Evolutionary conservation across 306 rosid genomes (phyloP).

Genomic region (Quercus glauca): DNA sequence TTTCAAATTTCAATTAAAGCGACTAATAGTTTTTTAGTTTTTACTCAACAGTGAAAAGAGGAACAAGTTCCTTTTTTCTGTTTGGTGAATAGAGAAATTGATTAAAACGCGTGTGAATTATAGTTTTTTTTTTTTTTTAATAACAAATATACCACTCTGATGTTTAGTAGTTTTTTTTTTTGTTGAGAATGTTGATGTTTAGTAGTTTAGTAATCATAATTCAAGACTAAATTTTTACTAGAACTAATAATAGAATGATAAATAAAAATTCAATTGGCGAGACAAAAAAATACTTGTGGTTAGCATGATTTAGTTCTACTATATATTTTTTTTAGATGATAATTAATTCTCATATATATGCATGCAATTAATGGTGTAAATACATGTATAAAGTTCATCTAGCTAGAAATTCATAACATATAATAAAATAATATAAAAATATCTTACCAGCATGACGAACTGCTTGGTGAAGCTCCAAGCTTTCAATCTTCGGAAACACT

Average conservation of each 20-base stretch:
- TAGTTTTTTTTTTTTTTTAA: not conserved
- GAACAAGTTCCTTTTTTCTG: not conserved
- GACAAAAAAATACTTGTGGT: too few relatives aligned
- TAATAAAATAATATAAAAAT: not conserved
- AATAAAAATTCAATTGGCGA: too few relatives aligned
- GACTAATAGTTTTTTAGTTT: not conserved
- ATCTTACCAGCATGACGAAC: conserved; percentile 88
- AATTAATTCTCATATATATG: not conserved
- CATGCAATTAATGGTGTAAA: not conserved
- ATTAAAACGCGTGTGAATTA: not conserved
- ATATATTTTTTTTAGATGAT: too few relatives aligned
- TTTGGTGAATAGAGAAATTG: not conserved
- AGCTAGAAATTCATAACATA: not conserved
- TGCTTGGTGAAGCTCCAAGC: conserved; percentile 88
- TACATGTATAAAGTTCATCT: not conserved
- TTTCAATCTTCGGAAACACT: conserved; percentile 79
- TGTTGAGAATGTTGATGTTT: too few relatives aligned
- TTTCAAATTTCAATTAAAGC: not conserved
- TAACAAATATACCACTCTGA: too few relatives aligned
- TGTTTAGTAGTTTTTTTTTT: too few relatives aligned
- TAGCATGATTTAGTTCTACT: too few relatives aligned
- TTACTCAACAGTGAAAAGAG: not conserved
- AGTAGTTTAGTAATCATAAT: too few relatives aligned
- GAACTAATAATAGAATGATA: too few relatives aligned
- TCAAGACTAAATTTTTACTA: too few relatives aligned